A percentile compares a stretch with the other conserved stretches of the same genome.
These are phyloP conservation scores for Solanum sejunctum DNA, from an alignment of 257 asterid species.

Conservation along the genomic window DNA sequence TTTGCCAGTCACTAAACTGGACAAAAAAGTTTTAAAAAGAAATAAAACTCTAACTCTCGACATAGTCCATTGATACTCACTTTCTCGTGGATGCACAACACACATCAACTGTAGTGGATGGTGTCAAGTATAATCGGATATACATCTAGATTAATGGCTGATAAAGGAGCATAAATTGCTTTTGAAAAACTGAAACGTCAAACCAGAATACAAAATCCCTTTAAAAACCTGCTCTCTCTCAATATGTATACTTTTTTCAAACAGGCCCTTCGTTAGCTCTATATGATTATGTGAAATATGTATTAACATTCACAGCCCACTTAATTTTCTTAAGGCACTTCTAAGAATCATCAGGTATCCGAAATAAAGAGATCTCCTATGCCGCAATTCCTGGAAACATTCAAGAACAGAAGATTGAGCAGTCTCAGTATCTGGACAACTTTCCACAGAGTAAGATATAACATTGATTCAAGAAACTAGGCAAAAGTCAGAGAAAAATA, in stretches of 20 bases:
- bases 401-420: background rate
- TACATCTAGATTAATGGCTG: slow-evolving; percentile 49
- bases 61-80: slow-evolving; percentile 19
- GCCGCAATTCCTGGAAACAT: slow-evolving; percentile 60
- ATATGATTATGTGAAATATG: slow-evolving; percentile 30
- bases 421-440: background rate
- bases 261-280: slow-evolving; percentile 40
- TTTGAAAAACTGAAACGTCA: background rate
- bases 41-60: slow-evolving; percentile 27
- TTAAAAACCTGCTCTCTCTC: slow-evolving; percentile 2
- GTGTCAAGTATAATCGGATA: slow-evolving; percentile 51
- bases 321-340: slow-evolving; percentile 23
- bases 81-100: slow-evolving; percentile 32
- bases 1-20: slow-evolving; percentile 35
- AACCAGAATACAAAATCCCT: background rate
- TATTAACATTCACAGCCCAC: slow-evolving; percentile 28
- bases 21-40: slow-evolving; percentile 6
- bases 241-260: slow-evolving; percentile 12
- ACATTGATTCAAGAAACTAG: background rate
- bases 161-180: slow-evolving; percentile 34
- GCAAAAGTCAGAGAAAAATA: background rate
- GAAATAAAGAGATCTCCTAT: slow-evolving; percentile 31
- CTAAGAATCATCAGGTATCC: slow-evolving; percentile 37
- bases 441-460: background rate
- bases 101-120: slow-evolving; percentile 30